Evolutionary conservation across 352 stramenopile species (phyloP).

Genomic region (Pythium insidiosum): DNA sequence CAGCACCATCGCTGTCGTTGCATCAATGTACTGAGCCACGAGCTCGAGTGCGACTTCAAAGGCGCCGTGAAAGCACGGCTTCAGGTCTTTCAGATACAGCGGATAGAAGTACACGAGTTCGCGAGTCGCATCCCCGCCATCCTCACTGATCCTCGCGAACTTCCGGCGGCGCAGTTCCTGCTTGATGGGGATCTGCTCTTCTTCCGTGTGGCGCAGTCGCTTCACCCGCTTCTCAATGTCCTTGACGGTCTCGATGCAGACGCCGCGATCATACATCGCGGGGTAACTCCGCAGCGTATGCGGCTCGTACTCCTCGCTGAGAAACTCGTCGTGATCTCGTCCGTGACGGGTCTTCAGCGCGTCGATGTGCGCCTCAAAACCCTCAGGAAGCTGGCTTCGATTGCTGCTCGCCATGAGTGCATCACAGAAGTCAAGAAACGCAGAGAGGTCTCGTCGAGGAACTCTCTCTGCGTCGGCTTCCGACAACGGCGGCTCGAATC

Average conservation of each 20-base stretch:
- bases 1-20: slow-evolving; percentile 36
- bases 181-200: slow-evolving; percentile 19
- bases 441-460: slow-evolving; percentile 31
- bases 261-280: slow-evolving; percentile 37
- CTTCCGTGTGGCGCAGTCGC: not conserved
- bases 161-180: slow-evolving; percentile 6
- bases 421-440: slow-evolving; percentile 46
- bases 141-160: slow-evolving; percentile 7
- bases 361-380: slow-evolving; percentile 36
- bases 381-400: slow-evolving; percentile 25
- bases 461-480: slow-evolving; percentile 12
- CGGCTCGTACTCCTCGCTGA: slow-evolving; percentile 12
- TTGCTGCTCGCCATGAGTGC: slow-evolving; percentile 27
- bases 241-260: slow-evolving; percentile 35
- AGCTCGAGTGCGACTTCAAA: slow-evolving; percentile 58
- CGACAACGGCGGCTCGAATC: slow-evolving; percentile 14
- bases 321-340: slow-evolving; percentile 7
- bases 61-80: slow-evolving; percentile 29
- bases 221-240: slow-evolving; percentile 47
- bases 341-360: slow-evolving; percentile 22
- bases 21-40: slow-evolving; percentile 54
- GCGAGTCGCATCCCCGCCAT: not conserved
- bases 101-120: slow-evolving; percentile 53
- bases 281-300: slow-evolving; percentile 40
- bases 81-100: slow-evolving; percentile 6